These are phyloP conservation scores for Parietaria judaica DNA, from an alignment of 306 rosid species.

Conservation along the genomic window DNA sequence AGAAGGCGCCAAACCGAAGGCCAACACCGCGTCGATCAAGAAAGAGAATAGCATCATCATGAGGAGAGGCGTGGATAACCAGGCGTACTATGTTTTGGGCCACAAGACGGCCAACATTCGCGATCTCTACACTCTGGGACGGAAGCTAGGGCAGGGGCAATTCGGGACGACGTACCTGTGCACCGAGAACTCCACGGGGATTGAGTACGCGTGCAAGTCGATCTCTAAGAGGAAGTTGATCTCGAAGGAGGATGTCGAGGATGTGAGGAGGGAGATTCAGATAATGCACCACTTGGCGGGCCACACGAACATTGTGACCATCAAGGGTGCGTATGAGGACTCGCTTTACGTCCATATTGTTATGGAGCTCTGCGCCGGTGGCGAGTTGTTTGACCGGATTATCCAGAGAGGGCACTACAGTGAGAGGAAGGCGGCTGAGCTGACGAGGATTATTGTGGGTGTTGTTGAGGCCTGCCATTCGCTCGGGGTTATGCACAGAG, in stretches of 20 bases:
- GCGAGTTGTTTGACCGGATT: conserved; percentile 85
- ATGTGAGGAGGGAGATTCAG: conserved; percentile 91
- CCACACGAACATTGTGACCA: conserved; percentile 84
- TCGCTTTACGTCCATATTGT: conserved; percentile 81
- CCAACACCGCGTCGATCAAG: conserved; percentile 21
- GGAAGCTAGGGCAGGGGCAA: conserved; percentile 85
- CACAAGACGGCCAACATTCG: conserved; percentile 81
- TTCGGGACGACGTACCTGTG: conserved; percentile 82
- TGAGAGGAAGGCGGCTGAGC: conserved; percentile 84
- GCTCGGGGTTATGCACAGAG: conserved; percentile 94
- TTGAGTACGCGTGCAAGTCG: conserved; percentile 80
- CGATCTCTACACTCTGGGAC: conserved; percentile 73
- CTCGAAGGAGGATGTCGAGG: conserved; percentile 82
- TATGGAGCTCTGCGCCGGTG: conserved; percentile 92
- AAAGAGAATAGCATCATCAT: conserved; percentile 35
- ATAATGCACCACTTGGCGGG: conserved; percentile 96
- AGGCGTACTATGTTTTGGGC: conserved; percentile 75
- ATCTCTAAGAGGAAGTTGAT: conserved; percentile 89
- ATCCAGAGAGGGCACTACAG: conserved; percentile 91
- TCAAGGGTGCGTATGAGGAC: conserved; percentile 93
- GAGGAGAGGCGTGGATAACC: conserved; percentile 64
- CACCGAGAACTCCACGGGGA: conserved; percentile 49
- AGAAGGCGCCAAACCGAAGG: conserved; percentile 16
- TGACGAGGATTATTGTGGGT: conserved; percentile 81
- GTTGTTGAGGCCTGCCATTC: conserved; percentile 96